Evolutionary conservation across 2,329 filamentous ascomycete genomes (phyloP).

Genomic region (Emmonsiellopsis sp.): DNA sequence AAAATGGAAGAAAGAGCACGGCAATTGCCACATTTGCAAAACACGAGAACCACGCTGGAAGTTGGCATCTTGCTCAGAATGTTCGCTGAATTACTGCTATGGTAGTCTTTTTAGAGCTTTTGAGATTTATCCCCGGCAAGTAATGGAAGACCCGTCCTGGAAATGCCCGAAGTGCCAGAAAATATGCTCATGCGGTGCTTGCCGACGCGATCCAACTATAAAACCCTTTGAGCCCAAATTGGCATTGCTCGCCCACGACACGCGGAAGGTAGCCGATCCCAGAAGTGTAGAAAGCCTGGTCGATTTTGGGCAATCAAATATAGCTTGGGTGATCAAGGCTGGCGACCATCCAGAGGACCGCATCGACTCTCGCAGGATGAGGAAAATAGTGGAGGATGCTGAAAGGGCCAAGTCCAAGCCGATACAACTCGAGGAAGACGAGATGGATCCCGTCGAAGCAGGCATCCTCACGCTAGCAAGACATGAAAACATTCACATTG

Average conservation of each 20-base stretch:
- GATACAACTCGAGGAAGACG: slow-evolving; percentile 33
- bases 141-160: slow-evolving; percentile 77
- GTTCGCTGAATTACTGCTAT: slow-evolving; percentile 76
- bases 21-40: slow-evolving; percentile 72
- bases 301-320: slow-evolving; percentile 82
- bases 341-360: slow-evolving; percentile 33
- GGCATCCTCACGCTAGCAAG: slow-evolving; percentile 13
- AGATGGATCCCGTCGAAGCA: slow-evolving; percentile 33
- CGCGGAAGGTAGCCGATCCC: slow-evolving; percentile 78
- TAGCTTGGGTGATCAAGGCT: slow-evolving; percentile 65
- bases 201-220: slow-evolving; percentile 60
- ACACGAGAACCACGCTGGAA: slow-evolving; percentile 76
- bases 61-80: slow-evolving; percentile 70
- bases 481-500: slow-evolving; percentile 10
- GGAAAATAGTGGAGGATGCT: slow-evolving; percentile 45
- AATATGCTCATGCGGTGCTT: slow-evolving; percentile 79
- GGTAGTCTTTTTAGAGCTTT: slow-evolving; percentile 88
- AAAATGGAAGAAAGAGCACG: slow-evolving; percentile 42
- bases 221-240: slow-evolving; percentile 77
- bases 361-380: slow-evolving; percentile 32
- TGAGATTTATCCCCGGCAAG: slow-evolving; percentile 73
- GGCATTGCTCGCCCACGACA: slow-evolving; percentile 84
- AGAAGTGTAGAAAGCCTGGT: slow-evolving; percentile 85
- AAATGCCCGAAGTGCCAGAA: slow-evolving; percentile 77
- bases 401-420: slow-evolving; percentile 41